phyloP scores from a whole-genome alignment of 2,329 filamentous ascomycete genomes.

The Hirsutella rhossiliensis region DNA sequence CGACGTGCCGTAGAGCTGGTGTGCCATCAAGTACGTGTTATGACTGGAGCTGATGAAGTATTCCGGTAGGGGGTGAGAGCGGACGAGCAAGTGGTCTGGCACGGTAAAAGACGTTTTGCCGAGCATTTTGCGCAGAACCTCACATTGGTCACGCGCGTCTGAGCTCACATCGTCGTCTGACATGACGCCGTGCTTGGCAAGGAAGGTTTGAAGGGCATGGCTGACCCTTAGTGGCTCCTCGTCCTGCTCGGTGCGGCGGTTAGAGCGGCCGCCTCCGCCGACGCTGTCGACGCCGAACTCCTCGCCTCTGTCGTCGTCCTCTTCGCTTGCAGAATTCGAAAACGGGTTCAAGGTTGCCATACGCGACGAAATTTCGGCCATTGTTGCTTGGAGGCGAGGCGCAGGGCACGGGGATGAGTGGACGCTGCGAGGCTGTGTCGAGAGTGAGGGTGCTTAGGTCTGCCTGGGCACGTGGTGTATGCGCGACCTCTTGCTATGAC shows the following conservation, averaged over 20 bases:
- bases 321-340: conserved; percentile 9
- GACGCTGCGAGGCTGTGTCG: background rate
- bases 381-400: conserved; percentile 1
- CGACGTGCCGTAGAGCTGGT: conserved; percentile 55
- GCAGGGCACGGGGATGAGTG: background rate
- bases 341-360: conserved; percentile 19
- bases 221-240: conserved; percentile 47
- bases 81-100: conserved; percentile 40
- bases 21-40: conserved; percentile 60
- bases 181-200: conserved; percentile 40
- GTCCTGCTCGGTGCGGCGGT: conserved; percentile 33
- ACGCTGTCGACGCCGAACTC: conserved; percentile 26
- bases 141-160: conserved; percentile 26
- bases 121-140: conserved; percentile 37
- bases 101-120: conserved; percentile 45
- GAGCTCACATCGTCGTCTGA: conserved; percentile 33
- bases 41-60: conserved; percentile 65
- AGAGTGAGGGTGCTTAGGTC: no score
- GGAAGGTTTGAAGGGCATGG: conserved; percentile 41
- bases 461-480: no score
- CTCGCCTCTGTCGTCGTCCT: conserved; percentile 23
- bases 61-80: conserved; percentile 49
- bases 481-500: no score
- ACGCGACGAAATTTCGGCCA: conserved; percentile 15
- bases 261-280: conserved; percentile 47